Evolutionary conservation across 208 protist species (phyloP).

Genomic region (Trypanosoma rangeli): DNA sequence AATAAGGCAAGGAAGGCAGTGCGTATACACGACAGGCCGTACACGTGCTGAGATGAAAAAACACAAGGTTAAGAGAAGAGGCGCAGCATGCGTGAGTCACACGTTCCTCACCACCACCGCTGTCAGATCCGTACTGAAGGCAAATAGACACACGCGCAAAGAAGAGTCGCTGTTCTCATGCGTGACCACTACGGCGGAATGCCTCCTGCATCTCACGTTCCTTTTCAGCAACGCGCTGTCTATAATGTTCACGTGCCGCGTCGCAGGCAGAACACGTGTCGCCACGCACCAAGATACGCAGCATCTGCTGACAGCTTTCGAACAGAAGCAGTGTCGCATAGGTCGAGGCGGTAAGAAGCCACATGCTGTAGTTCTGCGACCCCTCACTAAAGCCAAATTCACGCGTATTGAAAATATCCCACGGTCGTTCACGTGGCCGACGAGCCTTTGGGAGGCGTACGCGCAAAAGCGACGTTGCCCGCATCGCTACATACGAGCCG

Average conservation of each 20-base stretch:
- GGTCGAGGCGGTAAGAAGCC: slow-evolving; percentile 45
- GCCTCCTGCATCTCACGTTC: slow-evolving; percentile 48
- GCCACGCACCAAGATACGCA: slow-evolving; percentile 62
- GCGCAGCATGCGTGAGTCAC: not conserved
- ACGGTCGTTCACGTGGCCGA: slow-evolving; percentile 82
- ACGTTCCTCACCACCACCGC: not conserved
- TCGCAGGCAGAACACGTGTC: slow-evolving; percentile 88
- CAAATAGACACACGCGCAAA: not conserved
- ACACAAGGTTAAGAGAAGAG: not conserved
- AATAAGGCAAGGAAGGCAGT: not conserved
- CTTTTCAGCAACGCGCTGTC: slow-evolving; percentile 60
- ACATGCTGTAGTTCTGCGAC: slow-evolving; percentile 88
- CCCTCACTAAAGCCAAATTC: slow-evolving; percentile 87
- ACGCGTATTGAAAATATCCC: slow-evolving; percentile 88
- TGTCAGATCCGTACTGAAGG: not conserved
- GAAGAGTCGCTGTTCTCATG: slow-evolving; percentile 1
- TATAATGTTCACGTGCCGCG: slow-evolving; percentile 78
- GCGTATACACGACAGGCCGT: not conserved
- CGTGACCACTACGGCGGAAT: not conserved
- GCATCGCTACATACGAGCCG: slow-evolving; percentile 38
- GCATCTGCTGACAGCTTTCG: slow-evolving; percentile 71
- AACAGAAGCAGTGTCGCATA: slow-evolving; percentile 45
- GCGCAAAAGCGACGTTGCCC: slow-evolving; percentile 25
- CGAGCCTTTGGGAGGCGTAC: slow-evolving; percentile 81
- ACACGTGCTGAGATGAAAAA: not conserved